Percentiles rank a stretch among this genome's conserved stretches.
Conservation (phyloP, 2,329 filamentous ascomycete species). For the Fusarium xylarioides region DNA sequence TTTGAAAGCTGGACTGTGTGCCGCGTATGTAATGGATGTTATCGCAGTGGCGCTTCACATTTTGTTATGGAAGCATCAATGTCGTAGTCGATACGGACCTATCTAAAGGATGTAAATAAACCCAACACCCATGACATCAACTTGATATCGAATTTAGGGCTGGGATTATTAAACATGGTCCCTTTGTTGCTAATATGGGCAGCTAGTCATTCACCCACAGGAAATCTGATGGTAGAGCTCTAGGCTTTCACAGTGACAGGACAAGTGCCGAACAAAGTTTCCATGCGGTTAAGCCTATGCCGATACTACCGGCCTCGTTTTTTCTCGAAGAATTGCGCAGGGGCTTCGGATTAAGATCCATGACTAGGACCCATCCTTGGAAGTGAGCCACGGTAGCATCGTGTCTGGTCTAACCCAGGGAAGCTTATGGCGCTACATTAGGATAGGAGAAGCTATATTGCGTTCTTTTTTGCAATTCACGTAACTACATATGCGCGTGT, state of each 20-base stretch:
- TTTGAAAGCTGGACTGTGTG: background rate
- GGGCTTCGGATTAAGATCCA: slow-evolving; percentile 14
- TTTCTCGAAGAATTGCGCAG: slow-evolving; percentile 23
- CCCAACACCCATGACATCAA: background rate
- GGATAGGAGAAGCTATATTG: background rate
- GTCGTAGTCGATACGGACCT: background rate
- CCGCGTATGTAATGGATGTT: background rate
- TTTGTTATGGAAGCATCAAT: background rate
- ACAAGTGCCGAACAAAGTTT: slow-evolving; percentile 31
- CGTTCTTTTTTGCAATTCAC: background rate
- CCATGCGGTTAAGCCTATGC: slow-evolving; percentile 24
- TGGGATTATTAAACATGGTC: background rate
- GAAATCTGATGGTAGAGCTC: background rate
- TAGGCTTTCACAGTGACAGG: slow-evolving; percentile 9
- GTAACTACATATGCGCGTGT: background rate
- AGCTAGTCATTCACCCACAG: background rate
- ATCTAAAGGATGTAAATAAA: background rate
- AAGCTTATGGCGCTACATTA: background rate
- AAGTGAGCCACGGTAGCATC: slow-evolving; percentile 3
- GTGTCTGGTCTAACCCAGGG: background rate
- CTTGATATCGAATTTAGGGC: background rate
- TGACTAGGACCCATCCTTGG: background rate
- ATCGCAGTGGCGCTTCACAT: slow-evolving; percentile 8
- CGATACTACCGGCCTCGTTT: slow-evolving; percentile 21
- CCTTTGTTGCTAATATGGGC: background rate